A percentile compares a stretch with the other conserved stretches of the same genome.
phyloP scores from a whole-genome alignment of 2,329 filamentous ascomycete genomes.

The Thermothelomyces thermophilus region DNA sequence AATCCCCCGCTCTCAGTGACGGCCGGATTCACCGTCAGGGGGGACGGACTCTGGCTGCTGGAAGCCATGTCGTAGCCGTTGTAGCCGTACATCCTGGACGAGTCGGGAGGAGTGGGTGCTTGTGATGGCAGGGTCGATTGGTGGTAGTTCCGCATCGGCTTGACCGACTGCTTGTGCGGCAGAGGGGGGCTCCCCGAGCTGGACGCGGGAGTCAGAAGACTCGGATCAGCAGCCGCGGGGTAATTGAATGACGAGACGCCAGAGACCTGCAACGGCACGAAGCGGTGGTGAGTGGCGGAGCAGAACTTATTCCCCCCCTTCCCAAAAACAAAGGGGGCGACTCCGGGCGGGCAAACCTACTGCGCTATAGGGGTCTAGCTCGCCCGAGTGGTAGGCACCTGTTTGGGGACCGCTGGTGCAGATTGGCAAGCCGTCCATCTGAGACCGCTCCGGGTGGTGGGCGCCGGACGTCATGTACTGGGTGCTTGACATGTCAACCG shows the following conservation, averaged over 20 bases:
- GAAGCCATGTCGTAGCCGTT: conserved; percentile 36
- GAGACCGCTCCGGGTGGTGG: conserved; percentile 19
- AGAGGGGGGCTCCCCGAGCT: conserved; percentile 42
- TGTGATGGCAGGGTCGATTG: conserved; percentile 34
- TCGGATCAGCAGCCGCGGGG: conserved; percentile 34
- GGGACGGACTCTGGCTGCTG: conserved; percentile 39
- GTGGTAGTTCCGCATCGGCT: conserved; percentile 36
- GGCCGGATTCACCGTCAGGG: conserved; percentile 37
- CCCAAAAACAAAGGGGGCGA: not conserved
- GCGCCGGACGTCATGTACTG: conserved; percentile 25
- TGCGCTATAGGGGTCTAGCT: conserved; percentile 23
- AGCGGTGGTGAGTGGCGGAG: conserved; percentile 15
- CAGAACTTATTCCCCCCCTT: too few species aligned
- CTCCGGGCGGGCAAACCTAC: conserved; percentile 15
- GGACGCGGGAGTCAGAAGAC: conserved; percentile 47
- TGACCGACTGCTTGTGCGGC: conserved; percentile 34
- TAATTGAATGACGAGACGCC: conserved; percentile 35
- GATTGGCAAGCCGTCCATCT: conserved; percentile 19
- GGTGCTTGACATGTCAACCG: conserved; percentile 27
- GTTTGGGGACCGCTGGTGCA: conserved; percentile 19
- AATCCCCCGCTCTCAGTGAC: conserved; percentile 33
- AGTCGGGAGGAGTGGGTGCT: conserved; percentile 43
- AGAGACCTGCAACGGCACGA: conserved; percentile 20
- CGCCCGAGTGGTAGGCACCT: conserved; percentile 19
- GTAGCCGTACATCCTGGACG: conserved; percentile 40